Evolutionary conservation across 768 basidiomycete genomes (phyloP), one percentile per base, ranked within the genome.

Genomic region (Lepiota subincarnata): DNA sequence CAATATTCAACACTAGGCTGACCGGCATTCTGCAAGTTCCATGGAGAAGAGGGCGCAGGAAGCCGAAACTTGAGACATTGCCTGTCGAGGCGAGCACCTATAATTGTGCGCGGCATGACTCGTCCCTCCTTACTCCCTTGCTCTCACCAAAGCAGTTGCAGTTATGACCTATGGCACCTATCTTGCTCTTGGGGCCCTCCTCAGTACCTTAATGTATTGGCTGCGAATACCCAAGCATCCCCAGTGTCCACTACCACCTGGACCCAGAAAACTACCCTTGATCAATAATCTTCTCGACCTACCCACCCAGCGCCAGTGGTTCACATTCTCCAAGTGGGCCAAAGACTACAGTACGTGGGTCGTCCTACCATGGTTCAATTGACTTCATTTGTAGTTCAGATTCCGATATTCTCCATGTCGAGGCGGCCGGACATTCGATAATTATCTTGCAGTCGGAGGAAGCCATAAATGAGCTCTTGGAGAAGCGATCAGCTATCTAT

Each of bases 241-340:
- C 26, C 62, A 57, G 35, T 49, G 71, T 12, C 62, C 64, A 24
- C 58, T 70, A 1, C 77, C 75, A 13, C 67, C 70, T 5, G 72
- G 77, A 14, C 77, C 77, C 5, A 69, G 63, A 41, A 71, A 70
- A 19, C 62, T 73, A 11, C 77, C 76, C 4, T 47, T 78, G 6
- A 19, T 79, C 26, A 76, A 73, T 1, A 79, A 78, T 55, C 57
- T 76, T 13, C 60, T 74, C 1, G 69, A 74, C 39, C 64, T 78
- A 59, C 77, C 78, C 16, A 62, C 69, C 2, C 51, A 60, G 28
- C 68, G 67, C 18, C 68, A 70, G 19, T 79, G 77, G 75, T 56
- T 74, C 48, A 65, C 70, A 26, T 77, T 71, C 53, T 24, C 64
- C 4, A 55, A 68, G 41, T 77, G 76, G 78, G 70, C 66, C 20